Conservation (phyloP, 2,329 filamentous ascomycete species). For the Claviceps cyperi region DNA sequence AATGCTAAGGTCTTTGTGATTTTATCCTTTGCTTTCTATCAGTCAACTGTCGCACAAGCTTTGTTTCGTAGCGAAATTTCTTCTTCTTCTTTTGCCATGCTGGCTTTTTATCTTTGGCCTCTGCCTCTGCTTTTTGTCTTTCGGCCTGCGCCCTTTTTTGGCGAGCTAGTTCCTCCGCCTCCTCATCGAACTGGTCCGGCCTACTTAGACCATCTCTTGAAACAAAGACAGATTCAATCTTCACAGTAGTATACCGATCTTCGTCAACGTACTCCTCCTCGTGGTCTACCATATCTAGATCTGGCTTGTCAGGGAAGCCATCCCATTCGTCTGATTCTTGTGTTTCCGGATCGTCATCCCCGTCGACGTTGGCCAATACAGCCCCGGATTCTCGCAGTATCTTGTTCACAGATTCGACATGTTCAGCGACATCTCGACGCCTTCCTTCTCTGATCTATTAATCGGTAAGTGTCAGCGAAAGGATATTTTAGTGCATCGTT, state of each 20-base stretch:
- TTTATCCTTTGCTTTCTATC: slow-evolving; percentile 58
- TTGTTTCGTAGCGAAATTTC: slow-evolving; percentile 86
- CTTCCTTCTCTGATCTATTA: slow-evolving; percentile 68
- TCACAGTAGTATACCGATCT: slow-evolving; percentile 89
- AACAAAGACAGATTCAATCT: slow-evolving; percentile 75
- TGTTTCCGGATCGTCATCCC: slow-evolving; percentile 19
- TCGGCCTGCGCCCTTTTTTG: slow-evolving; percentile 14
- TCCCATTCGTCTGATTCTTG: slow-evolving; percentile 43
- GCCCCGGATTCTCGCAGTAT: slow-evolving; percentile 47
- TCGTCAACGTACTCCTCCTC: slow-evolving; percentile 95
- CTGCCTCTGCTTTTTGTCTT: slow-evolving; percentile 13
- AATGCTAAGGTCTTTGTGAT: slow-evolving; percentile 12
- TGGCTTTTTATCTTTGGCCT: slow-evolving; percentile 17
- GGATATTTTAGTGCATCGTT: background rate
- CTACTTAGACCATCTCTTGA: slow-evolving; percentile 58
- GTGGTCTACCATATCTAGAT: slow-evolving; percentile 48
- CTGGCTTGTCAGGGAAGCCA: slow-evolving; percentile 42
- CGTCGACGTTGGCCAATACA: slow-evolving; percentile 25
- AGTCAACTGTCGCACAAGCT: slow-evolving; percentile 65
- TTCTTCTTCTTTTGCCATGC: slow-evolving; percentile 55
- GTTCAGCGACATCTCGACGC: slow-evolving; percentile 65
- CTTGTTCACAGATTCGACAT: slow-evolving; percentile 62
- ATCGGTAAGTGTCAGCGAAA: background rate
- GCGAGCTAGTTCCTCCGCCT: slow-evolving; percentile 17
- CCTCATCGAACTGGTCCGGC: slow-evolving; percentile 23